Evolutionary conservation across 106 monocot genomes (phyloP).

Genomic region (Gastrodia elata): DNA sequence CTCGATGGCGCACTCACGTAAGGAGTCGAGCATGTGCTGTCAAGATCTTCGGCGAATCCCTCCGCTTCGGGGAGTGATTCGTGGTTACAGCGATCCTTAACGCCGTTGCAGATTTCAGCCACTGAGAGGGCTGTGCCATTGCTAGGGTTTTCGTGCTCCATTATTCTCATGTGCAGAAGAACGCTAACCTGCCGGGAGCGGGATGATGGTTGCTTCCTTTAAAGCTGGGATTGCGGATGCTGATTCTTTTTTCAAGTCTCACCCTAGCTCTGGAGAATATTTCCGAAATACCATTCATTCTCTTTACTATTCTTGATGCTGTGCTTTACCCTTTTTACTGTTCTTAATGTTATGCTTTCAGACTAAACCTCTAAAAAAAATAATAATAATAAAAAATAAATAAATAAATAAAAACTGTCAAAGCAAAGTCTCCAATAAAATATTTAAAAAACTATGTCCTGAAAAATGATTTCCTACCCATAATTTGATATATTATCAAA

Average conservation of each 20-base stretch:
- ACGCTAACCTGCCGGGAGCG: neutral
- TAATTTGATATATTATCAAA: too few species aligned
- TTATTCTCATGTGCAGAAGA: neutral
- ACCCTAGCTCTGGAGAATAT: neutral
- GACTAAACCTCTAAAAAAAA: too few species aligned
- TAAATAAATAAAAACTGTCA: too few species aligned
- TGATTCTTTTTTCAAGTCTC: neutral
- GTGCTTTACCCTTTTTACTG: too few species aligned
- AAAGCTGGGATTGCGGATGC: neutral
- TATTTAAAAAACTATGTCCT: too few species aligned
- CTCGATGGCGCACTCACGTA: constrained; percentile 56
- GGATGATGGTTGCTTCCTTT: neutral
- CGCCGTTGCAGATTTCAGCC: neutral
- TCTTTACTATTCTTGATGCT: too few species aligned
- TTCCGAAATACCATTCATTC: neutral
- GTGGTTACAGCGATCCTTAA: neutral
- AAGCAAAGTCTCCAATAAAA: too few species aligned
- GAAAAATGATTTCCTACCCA: too few species aligned
- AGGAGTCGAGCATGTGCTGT: constrained; percentile 27
- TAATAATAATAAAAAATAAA: too few species aligned
- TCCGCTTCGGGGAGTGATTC: neutral
- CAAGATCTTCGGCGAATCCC: constrained; percentile 10
- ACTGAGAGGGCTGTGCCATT: neutral
- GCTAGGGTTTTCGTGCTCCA: constrained; percentile 4
- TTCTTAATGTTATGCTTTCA: too few species aligned